Percentiles rank a stretch among this genome's conserved stretches.
Evolutionary conservation across 2,329 filamentous ascomycete genomes (phyloP).

Genomic region (Aspergillus amoenus): DNA sequence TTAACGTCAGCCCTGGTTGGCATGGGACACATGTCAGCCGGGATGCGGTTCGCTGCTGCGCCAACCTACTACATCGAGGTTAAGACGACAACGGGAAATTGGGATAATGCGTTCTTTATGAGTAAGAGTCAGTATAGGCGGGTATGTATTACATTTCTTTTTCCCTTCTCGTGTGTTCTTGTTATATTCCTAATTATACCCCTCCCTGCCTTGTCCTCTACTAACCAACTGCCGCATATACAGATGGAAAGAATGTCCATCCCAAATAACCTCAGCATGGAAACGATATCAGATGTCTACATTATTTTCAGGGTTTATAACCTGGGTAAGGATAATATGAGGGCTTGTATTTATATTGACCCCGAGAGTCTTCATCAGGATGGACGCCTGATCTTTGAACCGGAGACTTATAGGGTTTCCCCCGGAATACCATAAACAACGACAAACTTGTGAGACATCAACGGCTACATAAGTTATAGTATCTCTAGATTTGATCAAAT

Average conservation of each 20-base stretch:
- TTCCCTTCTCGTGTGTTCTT: background rate
- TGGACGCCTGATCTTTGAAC: background rate
- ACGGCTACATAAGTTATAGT: no score
- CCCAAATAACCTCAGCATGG: background rate
- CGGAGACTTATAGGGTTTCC: conserved; percentile 1
- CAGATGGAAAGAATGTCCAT: conserved; percentile 5
- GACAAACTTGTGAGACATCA: no score
- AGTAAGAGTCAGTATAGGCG: conserved; percentile 46
- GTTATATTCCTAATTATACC: no score
- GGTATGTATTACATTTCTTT: conserved; percentile 27
- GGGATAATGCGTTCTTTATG: conserved; percentile 47
- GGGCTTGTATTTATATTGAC: conserved; percentile 4
- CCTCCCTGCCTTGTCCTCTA: background rate
- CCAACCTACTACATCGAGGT: conserved; percentile 53
- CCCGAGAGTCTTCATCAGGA: conserved; percentile 16
- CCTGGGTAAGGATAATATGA: conserved; percentile 1
- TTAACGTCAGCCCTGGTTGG: conserved; percentile 1
- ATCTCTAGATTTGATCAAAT: no score
- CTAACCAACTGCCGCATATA: background rate
- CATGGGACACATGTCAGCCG: conserved; percentile 33
- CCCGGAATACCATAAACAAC: background rate
- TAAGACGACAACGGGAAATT: conserved; percentile 47
- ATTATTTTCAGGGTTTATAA: conserved; percentile 5
- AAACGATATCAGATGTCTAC: background rate
- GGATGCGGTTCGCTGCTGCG: no score